A percentile compares a stretch with the other conserved stretches of the same genome.
phyloP scores from a whole-genome alignment of 1,139 yeast species.

The Hyphopichia fennica region DNA sequence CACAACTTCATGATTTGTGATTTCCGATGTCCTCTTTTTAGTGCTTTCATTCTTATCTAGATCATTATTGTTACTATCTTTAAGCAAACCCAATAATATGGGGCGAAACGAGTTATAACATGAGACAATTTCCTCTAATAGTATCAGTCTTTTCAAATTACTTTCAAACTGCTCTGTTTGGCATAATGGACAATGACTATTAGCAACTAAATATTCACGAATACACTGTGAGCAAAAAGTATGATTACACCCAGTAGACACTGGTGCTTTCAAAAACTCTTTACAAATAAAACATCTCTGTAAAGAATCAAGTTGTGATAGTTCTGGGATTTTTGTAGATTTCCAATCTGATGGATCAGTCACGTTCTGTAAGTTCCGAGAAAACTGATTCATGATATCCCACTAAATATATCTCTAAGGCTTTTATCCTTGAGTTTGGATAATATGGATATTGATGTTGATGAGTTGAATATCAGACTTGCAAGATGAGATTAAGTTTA shows the following conservation, averaged over 20 bases:
- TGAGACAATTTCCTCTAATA: slow-evolving; percentile 71
- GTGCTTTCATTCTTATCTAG: background rate
- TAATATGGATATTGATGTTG: no score
- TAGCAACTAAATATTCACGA: slow-evolving; percentile 61
- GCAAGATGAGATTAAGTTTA: no score
- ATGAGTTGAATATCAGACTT: no score
- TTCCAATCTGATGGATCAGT: slow-evolving; percentile 77
- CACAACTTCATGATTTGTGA: background rate
- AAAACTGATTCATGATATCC: slow-evolving; percentile 11
- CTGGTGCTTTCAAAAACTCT: slow-evolving; percentile 80
- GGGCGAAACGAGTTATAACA: slow-evolving; percentile 53
- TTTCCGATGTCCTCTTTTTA: background rate
- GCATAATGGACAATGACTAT: slow-evolving; percentile 78
- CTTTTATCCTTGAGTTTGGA: no score
- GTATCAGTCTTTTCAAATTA: slow-evolving; percentile 62
- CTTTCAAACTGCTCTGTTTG: slow-evolving; percentile 71
- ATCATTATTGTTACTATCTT: slow-evolving; percentile 3
- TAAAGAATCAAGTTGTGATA: slow-evolving; percentile 65
- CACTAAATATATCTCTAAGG: no score
- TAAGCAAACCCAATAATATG: slow-evolving; percentile 24
- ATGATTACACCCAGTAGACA: slow-evolving; percentile 83
- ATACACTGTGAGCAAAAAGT: slow-evolving; percentile 91
- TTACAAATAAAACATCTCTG: slow-evolving; percentile 91
- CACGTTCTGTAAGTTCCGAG: slow-evolving; percentile 22
- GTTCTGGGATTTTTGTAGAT: slow-evolving; percentile 50